phyloP scores from a whole-genome alignment of 306 rosid genomes.

The Rosa multiflora region DNA sequence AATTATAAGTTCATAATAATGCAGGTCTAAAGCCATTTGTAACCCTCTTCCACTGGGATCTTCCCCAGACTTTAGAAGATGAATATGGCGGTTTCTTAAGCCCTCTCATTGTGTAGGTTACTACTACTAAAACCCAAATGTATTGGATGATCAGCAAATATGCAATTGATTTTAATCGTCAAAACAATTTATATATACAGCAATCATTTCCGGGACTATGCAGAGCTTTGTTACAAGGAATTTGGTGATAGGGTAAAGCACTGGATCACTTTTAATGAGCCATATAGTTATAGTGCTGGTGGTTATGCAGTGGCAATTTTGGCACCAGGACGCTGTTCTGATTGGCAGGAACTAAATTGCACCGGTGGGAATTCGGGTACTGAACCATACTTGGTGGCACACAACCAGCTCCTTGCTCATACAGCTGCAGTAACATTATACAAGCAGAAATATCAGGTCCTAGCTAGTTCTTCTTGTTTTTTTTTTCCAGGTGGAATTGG shows the following conservation, averaged over 20 bases:
- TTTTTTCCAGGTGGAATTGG: not conserved
- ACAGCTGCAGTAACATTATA: conserved; percentile 49
- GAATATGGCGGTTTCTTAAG: conserved; percentile 55
- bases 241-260: conserved; percentile 62
- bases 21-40: conserved; percentile 42
- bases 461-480: not conserved
- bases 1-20: not conserved
- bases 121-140: not conserved
- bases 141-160: not conserved
- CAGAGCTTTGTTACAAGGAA: conserved; percentile 49
- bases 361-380: conserved; percentile 46
- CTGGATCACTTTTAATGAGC: conserved; percentile 69
- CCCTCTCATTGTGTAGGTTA: conserved; percentile 41
- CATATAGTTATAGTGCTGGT: conserved; percentile 12
- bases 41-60: conserved; percentile 65
- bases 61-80: conserved; percentile 56
- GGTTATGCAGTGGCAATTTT: conserved; percentile 28
- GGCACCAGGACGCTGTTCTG: conserved; percentile 56
- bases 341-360: conserved; percentile 41
- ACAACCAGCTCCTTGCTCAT: conserved; percentile 62
- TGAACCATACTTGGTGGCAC: conserved; percentile 59
- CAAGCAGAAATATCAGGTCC: conserved; percentile 36
- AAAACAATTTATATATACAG: conserved; percentile 13
- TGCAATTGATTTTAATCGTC: not conserved
- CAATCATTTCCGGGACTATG: conserved; percentile 44